A percentile compares a stretch with the other conserved stretches of the same genome.
Conservation (phyloP, 2,329 filamentous ascomycete species). For the Raffaelea albimanens region DNA sequence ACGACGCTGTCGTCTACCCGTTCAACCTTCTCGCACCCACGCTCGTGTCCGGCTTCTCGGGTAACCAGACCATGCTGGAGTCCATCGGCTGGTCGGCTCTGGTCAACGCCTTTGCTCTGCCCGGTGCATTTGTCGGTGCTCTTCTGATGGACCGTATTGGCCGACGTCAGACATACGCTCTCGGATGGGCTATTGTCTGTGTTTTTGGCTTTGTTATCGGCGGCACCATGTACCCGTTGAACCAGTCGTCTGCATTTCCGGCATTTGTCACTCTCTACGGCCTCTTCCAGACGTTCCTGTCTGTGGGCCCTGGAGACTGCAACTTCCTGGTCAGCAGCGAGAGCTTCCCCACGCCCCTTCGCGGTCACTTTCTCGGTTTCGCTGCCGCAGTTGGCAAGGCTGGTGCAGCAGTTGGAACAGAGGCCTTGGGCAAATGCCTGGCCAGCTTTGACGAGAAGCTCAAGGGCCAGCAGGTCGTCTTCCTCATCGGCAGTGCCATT, state of each 20-base stretch:
- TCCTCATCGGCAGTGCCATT: conserved; percentile 19
- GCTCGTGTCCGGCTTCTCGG: conserved; percentile 13
- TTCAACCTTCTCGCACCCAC: conserved; percentile 15
- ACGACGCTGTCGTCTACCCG: conserved; percentile 16
- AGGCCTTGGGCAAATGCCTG: conserved; percentile 11
- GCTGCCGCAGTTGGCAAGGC: conserved; percentile 41
- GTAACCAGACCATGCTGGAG: conserved; percentile 11
- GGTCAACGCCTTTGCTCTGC: conserved; percentile 15
- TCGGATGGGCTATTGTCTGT: conserved; percentile 21
- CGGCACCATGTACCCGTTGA: conserved; percentile 27
- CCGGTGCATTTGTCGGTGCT: conserved; percentile 16
- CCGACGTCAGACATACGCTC: conserved; percentile 11
- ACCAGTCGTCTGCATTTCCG: conserved; percentile 32
- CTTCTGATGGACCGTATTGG: conserved; percentile 13
- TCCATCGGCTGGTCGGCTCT: conserved; percentile 16
- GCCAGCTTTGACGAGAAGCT: conserved; percentile 13
- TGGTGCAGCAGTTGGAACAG: conserved; percentile 37
- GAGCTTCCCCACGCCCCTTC: conserved; percentile 36
- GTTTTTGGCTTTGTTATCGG: conserved; percentile 35
- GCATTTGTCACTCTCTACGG: conserved; percentile 41
- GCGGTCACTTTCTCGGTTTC: conserved; percentile 39
- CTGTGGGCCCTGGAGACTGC: conserved; percentile 34
- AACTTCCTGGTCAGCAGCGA: conserved; percentile 38
- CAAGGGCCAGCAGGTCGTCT: conserved; percentile 17
- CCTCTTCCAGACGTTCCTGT: conserved; percentile 35